These are phyloP conservation scores for Chaetoceros muelleri DNA, from an alignment of 108 stramenopile species.

Conservation along the genomic window DNA sequence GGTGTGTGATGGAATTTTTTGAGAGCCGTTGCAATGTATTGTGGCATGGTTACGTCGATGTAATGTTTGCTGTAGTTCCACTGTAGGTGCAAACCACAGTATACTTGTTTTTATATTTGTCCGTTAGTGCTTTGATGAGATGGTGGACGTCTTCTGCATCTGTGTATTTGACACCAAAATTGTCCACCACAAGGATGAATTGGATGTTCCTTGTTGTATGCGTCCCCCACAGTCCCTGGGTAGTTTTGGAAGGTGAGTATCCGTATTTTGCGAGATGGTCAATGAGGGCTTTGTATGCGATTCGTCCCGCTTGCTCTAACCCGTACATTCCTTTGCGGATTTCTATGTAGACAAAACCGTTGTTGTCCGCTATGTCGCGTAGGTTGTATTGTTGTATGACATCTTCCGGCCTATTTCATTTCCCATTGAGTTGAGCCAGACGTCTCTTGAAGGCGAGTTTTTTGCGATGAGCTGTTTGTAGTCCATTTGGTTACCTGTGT, in stretches of 20 bases:
- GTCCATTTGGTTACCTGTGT: too few species aligned
- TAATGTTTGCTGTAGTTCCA: constrained; percentile 30
- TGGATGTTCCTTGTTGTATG: constrained; percentile 13
- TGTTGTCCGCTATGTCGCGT: background rate
- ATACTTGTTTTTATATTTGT: constrained; percentile 12
- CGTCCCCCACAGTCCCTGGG: constrained; percentile 23
- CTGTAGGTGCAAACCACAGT: constrained; percentile 22
- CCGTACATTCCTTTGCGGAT: too few species aligned
- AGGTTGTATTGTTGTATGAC: constrained; percentile 28
- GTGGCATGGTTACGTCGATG: constrained; percentile 30
- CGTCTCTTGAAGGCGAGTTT: too few species aligned
- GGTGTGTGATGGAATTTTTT: constrained; percentile 25
- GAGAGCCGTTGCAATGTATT: too few species aligned
- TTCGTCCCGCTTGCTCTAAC: constrained; percentile 24
- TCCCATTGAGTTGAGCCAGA: too few species aligned
- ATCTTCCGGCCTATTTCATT: too few species aligned
- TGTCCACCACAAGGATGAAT: constrained; percentile 41
- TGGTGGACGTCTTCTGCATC: constrained; percentile 18
- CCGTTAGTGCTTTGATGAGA: constrained; percentile 16
- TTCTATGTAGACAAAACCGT: constrained; percentile 11
- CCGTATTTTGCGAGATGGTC: too few species aligned
- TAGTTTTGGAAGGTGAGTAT: too few species aligned
- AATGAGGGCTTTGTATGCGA: constrained; percentile 31
- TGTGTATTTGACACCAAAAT: constrained; percentile 36
- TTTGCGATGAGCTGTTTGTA: too few species aligned